Conservation (phyloP, 345 rosid species). For the Eucalyptus sp. region DNA sequence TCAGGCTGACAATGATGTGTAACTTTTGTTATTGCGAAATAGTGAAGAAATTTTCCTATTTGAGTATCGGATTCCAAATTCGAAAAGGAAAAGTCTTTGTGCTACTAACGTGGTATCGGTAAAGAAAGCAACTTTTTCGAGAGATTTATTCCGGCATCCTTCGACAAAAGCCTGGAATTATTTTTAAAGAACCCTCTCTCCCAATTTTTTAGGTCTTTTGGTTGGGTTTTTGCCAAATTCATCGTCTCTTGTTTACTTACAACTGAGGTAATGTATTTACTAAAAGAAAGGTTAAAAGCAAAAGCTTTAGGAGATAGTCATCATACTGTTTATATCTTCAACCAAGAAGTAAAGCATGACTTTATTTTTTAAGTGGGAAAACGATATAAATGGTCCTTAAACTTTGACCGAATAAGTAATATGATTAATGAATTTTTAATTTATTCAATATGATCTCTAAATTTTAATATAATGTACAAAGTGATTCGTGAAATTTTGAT, state of each 20-base stretch:
- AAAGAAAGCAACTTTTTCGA: background rate
- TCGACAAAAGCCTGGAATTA: background rate
- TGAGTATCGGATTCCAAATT: background rate
- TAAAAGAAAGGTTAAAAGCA: background rate
- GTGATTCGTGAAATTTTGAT: rapidly evolving
- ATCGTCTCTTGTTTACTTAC: background rate
- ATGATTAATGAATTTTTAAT: rapidly evolving
- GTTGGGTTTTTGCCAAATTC: background rate
- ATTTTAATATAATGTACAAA: too few relatives aligned
- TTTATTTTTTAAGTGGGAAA: background rate
- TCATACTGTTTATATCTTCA: background rate
- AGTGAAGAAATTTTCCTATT: background rate
- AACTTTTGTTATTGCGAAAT: background rate
- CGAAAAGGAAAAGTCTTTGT: background rate
- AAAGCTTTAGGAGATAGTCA: background rate
- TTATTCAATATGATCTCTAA: rapidly evolving
- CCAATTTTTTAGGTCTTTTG: background rate
- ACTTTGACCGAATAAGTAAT: too few relatives aligned
- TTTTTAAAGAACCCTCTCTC: background rate
- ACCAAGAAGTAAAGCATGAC: background rate
- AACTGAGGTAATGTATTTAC: background rate
- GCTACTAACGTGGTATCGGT: rapidly evolving
- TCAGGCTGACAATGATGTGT: background rate
- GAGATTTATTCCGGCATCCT: too few relatives aligned
- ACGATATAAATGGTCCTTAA: too few relatives aligned